Conservation (phyloP, 495 filamentous ascomycete species). For the Penicillium egyptiacum region DNA sequence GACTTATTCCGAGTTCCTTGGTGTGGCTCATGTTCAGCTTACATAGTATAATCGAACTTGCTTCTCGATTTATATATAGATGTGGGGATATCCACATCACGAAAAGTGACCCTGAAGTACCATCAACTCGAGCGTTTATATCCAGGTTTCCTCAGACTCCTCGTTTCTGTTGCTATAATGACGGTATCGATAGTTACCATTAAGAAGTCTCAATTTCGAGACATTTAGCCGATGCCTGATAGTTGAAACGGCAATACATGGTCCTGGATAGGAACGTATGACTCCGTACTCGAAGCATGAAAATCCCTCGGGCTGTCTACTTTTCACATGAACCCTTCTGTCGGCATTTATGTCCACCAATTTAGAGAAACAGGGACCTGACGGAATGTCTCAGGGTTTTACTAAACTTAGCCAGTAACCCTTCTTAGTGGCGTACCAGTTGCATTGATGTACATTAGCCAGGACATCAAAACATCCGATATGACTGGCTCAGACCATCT, state of each 20-base stretch:
- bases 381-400: neutral
- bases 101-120: no score
- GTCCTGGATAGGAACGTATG: neutral
- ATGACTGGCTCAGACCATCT: neutral
- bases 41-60: neutral
- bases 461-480: neutral
- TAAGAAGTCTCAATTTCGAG: neutral
- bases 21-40: neutral
- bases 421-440: constrained; percentile 3
- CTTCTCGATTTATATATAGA: neutral
- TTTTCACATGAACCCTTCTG: neutral
- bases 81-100: neutral
- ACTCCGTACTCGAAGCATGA: neutral
- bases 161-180: neutral
- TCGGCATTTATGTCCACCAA: neutral
- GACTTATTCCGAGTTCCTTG: neutral
- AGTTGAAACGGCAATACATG: neutral
- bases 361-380: neutral
- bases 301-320: neutral
- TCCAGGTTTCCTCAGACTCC: neutral
- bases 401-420: neutral
- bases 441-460: neutral
- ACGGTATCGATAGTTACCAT: no score
- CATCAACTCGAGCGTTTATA: no score
- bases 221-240: neutral